phyloP scores from a whole-genome alignment of 2,329 filamentous ascomycete species.

The Pyrenochaeta sp. region DNA sequence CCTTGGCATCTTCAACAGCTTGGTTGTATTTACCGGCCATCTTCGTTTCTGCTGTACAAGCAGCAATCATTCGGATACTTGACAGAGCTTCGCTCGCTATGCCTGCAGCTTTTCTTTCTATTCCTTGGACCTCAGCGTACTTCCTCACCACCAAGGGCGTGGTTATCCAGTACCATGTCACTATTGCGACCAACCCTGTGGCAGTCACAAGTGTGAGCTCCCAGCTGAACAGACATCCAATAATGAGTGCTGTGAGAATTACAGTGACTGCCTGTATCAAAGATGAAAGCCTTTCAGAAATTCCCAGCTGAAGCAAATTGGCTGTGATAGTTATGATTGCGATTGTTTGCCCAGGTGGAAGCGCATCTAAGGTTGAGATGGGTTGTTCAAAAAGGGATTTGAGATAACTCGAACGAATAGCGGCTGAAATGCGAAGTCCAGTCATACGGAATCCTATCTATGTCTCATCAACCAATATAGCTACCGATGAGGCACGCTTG shows the following conservation, averaged over 20 bases:
- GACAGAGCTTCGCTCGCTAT: constrained; percentile 26
- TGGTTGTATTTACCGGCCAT: constrained; percentile 20
- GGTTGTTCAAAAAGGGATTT: constrained; percentile 32
- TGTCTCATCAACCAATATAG: constrained; percentile 6
- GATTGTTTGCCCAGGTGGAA: constrained; percentile 37
- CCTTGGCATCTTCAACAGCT: constrained; percentile 11
- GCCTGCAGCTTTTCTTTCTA: constrained; percentile 30
- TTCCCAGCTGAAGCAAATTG: constrained; percentile 37
- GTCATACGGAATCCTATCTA: constrained; percentile 37
- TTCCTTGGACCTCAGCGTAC: constrained; percentile 21
- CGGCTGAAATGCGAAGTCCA: constrained; percentile 36
- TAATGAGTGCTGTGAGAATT: constrained; percentile 28
- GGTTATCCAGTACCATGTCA: constrained; percentile 28
- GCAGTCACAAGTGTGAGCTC: constrained; percentile 36
- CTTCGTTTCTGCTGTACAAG: constrained; percentile 32
- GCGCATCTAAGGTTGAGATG: constrained; percentile 32
- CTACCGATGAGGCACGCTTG: not conserved
- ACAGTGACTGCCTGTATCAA: constrained; percentile 36
- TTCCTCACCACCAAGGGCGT: constrained; percentile 26
- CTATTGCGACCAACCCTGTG: constrained; percentile 29
- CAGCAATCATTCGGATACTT: constrained; percentile 33
- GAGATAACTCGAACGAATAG: constrained; percentile 36
- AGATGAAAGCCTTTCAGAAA: constrained; percentile 37
- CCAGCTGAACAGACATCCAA: constrained; percentile 39
- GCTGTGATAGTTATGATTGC: constrained; percentile 39